phyloP scores from a whole-genome alignment of 805 yeast genomes.

The Cyberlindnera saturnus region DNA sequence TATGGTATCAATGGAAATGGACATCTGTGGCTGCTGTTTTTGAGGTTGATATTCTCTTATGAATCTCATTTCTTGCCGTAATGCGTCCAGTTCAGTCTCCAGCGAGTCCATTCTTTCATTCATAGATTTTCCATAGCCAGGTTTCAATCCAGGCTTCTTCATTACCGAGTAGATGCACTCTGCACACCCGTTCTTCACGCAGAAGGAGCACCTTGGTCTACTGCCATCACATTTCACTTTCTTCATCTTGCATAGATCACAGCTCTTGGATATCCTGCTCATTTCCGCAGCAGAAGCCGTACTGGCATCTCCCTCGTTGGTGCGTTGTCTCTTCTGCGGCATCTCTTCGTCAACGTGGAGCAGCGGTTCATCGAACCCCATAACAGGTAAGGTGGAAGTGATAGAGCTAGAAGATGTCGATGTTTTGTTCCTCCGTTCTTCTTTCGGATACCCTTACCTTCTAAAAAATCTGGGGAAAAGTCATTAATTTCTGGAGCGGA shows the following conservation, averaged over 20 bases:
- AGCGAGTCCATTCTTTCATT: constrained; percentile 15
- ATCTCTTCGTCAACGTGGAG: neutral
- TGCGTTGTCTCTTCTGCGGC: neutral
- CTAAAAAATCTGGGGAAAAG: too few relatives aligned
- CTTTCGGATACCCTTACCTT: too few relatives aligned
- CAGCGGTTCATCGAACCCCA: neutral
- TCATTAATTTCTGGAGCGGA: too few relatives aligned
- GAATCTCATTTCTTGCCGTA: constrained; percentile 1
- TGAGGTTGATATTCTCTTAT: too few relatives aligned
- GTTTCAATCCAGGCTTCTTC: constrained; percentile 21
- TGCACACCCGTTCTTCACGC: constrained; percentile 8
- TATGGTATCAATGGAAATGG: too few relatives aligned
- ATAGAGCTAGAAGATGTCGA: too few relatives aligned
- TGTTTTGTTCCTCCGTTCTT: too few relatives aligned
- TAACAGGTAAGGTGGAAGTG: neutral
- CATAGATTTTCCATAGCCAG: constrained; percentile 21
- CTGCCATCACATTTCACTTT: constrained; percentile 21
- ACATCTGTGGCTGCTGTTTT: too few relatives aligned
- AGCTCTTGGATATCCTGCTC: constrained; percentile 15
- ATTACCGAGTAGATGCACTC: constrained; percentile 14
- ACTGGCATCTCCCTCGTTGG: neutral
- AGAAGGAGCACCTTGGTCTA: constrained; percentile 16
- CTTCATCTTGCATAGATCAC: constrained; percentile 18
- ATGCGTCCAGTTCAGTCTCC: constrained; percentile 10
- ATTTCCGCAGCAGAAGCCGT: neutral